A percentile compares a stretch with the other conserved stretches of the same genome.
Conservation (phyloP, 169 alveolate genomes). For the Babesia microti region DNA sequence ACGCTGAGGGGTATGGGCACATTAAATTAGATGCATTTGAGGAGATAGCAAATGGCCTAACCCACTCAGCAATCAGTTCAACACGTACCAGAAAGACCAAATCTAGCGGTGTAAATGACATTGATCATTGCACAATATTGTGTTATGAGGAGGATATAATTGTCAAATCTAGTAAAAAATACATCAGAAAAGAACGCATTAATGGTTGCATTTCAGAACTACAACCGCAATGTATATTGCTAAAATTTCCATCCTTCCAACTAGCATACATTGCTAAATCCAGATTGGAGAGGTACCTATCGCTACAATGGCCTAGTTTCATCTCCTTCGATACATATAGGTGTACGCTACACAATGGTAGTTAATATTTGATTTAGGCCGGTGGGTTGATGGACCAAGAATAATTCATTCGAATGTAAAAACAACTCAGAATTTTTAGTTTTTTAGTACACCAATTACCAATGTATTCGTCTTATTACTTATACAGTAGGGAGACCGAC, state of each 20-base stretch:
- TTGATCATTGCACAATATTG: neutral
- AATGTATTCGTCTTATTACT: too few species aligned
- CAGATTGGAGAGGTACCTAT: conserved; percentile 15
- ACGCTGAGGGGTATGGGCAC: conserved; percentile 11
- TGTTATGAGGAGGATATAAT: neutral
- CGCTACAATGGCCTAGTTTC: conserved; percentile 30
- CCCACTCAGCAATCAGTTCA: conserved; percentile 1
- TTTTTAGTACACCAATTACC: too few species aligned
- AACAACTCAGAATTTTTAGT: too few species aligned
- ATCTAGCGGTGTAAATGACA: neutral
- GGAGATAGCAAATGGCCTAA: conserved; percentile 32
- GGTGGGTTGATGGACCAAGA: too few species aligned
- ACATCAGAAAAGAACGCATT: neutral
- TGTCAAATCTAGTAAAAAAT: conserved; percentile 2
- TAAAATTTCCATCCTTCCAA: conserved; percentile 25
- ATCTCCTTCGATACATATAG: conserved; percentile 44
- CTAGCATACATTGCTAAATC: conserved; percentile 39
- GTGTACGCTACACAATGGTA: conserved; percentile 38
- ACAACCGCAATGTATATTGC: conserved; percentile 46
- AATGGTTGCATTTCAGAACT: conserved; percentile 1
- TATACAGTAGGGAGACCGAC: too few species aligned
- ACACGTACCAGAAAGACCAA: neutral
- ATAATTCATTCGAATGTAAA: too few species aligned
- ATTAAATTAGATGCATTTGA: conserved; percentile 24
- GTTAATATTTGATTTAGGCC: neutral